Percentiles rank a stretch among this genome's conserved stretches.
These are phyloP conservation scores for Tricholomella constricta DNA, from an alignment of 768 basidiomycete species.

Conservation along the genomic window DNA sequence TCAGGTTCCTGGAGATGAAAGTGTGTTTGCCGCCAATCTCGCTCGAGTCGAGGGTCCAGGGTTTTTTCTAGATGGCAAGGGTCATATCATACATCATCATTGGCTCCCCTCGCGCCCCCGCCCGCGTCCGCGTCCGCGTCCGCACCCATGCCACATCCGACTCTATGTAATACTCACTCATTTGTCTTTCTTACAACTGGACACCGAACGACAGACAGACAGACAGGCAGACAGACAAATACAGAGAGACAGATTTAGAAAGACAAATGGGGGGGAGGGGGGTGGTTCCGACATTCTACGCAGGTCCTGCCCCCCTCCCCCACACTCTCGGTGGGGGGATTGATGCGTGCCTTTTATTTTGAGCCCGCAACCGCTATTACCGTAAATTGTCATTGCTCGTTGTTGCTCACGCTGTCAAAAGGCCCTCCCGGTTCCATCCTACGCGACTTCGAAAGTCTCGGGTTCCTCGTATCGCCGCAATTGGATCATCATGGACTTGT, in stretches of 20 bases:
- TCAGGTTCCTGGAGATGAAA: conserved; percentile 4
- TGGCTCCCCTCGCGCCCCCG: too few relatives aligned
- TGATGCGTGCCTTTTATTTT: neutral
- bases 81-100: conserved; percentile 7
- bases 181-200: too few relatives aligned
- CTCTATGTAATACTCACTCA: too few relatives aligned
- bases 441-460: neutral
- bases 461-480: conserved; percentile 2
- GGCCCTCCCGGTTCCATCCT: neutral
- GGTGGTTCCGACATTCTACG: neutral
- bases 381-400: too few relatives aligned
- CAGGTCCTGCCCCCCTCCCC: too few relatives aligned
- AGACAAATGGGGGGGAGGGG: neutral
- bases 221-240: too few relatives aligned
- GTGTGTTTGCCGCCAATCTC: conserved; percentile 1
- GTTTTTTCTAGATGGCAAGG: conserved; percentile 7
- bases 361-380: too few relatives aligned
- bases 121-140: too few relatives aligned
- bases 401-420: conserved; percentile 13
- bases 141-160: too few relatives aligned
- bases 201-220: too few relatives aligned
- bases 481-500: too few relatives aligned
- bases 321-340: neutral
- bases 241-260: too few relatives aligned
- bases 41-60: conserved; percentile 9